Evolutionary conservation across 1,284 basidiomycete genomes (phyloP).

Genomic region (Sporisorium iseilematis-ciliati): DNA sequence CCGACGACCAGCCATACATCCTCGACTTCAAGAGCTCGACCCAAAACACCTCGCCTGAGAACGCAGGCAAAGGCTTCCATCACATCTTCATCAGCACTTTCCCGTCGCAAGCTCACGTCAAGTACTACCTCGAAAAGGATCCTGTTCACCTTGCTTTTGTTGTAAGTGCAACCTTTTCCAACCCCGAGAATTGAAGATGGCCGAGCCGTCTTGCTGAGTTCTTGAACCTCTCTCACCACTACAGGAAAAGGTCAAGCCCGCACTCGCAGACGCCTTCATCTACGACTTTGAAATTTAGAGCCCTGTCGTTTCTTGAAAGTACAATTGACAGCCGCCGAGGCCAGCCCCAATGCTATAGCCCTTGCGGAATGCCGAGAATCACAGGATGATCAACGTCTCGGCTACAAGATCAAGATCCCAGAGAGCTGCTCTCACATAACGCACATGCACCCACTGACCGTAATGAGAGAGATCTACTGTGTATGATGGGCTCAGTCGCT

Average conservation of each 20-base stretch:
- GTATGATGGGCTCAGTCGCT: not conserved
- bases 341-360: too few species aligned
- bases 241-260: slow-evolving; percentile 38
- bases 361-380: too few species aligned
- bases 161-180: slow-evolving; percentile 13
- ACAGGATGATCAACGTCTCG: too few species aligned
- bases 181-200: not conserved
- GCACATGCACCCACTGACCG: too few species aligned
- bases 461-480: too few species aligned
- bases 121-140: slow-evolving; percentile 50
- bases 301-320: too few species aligned
- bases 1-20: slow-evolving; percentile 45
- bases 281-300: slow-evolving; percentile 47
- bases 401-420: too few species aligned
- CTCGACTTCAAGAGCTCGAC: slow-evolving; percentile 47
- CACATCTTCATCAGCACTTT: slow-evolving; percentile 56
- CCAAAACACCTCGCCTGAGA: slow-evolving; percentile 44
- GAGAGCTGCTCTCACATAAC: too few species aligned
- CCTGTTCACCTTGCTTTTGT: slow-evolving; percentile 49
- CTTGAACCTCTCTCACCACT: not conserved
- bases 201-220: not conserved
- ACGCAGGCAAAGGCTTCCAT: slow-evolving; percentile 50
- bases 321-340: too few species aligned
- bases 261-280: slow-evolving; percentile 43
- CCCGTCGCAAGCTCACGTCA: slow-evolving; percentile 31